Evolutionary conservation across 169 alveolate species (phyloP).

Genomic region (Plasmodium coatneyi): DNA sequence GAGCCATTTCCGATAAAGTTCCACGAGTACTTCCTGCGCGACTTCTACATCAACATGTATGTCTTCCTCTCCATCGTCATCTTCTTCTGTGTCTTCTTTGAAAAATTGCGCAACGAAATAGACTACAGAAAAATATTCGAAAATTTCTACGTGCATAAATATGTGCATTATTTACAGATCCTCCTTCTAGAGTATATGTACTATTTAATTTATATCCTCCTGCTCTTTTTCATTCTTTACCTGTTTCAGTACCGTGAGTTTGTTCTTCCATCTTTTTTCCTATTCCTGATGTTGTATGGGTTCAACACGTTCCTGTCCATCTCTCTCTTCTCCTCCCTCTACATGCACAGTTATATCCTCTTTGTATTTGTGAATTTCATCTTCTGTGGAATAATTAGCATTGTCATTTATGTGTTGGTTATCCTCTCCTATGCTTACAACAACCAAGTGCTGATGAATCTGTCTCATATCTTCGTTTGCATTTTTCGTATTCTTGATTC

Average conservation of each 20-base stretch:
- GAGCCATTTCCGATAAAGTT: slow-evolving; percentile 60
- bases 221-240: slow-evolving; percentile 14
- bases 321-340: slow-evolving; percentile 44
- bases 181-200: slow-evolving; percentile 28
- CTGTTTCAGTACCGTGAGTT: slow-evolving; percentile 30
- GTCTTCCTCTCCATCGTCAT: slow-evolving; percentile 63
- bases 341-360: slow-evolving; percentile 56
- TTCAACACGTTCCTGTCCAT: slow-evolving; percentile 53
- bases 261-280: slow-evolving; percentile 28
- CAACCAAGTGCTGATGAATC: slow-evolving; percentile 11
- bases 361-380: slow-evolving; percentile 64
- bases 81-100: slow-evolving; percentile 72
- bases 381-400: slow-evolving; percentile 57
- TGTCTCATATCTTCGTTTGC: slow-evolving; percentile 55
- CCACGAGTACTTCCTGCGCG: slow-evolving; percentile 61
- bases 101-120: slow-evolving; percentile 51
- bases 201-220: slow-evolving; percentile 34
- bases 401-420: slow-evolving; percentile 43
- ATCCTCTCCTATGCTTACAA: slow-evolving; percentile 62
- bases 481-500: slow-evolving; percentile 66
- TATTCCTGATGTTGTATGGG: slow-evolving; percentile 43
- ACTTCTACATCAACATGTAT: slow-evolving; percentile 66
- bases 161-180: slow-evolving; percentile 59
- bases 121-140: slow-evolving; percentile 41
- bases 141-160: slow-evolving; percentile 27